Evolutionary conservation across 495 filamentous ascomycete species (phyloP).

Genomic region (Penicillium mononematosum): DNA sequence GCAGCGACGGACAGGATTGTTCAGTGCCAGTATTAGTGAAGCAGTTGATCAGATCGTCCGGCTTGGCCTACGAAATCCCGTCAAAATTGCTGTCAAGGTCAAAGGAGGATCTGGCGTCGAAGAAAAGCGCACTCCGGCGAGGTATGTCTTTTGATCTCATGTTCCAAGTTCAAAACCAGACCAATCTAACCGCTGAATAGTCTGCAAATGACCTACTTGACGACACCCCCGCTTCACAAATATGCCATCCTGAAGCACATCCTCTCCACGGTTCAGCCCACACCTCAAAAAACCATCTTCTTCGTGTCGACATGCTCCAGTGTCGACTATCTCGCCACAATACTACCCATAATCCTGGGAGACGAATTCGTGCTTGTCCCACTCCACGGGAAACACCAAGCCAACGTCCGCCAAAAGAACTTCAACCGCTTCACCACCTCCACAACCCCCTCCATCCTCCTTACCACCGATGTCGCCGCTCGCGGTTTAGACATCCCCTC

Average conservation of each 20-base stretch:
- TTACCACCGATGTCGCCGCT: slow-evolving; percentile 84
- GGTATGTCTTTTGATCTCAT: slow-evolving; percentile 26
- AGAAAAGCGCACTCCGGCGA: slow-evolving; percentile 85
- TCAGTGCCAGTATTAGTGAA: slow-evolving; percentile 89
- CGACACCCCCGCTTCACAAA: slow-evolving; percentile 72
- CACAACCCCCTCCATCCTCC: slow-evolving; percentile 66
- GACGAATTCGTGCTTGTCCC: slow-evolving; percentile 65
- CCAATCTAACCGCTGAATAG: slow-evolving; percentile 29
- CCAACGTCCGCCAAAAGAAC: slow-evolving; percentile 76
- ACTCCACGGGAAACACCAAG: slow-evolving; percentile 84
- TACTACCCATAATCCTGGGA: slow-evolving; percentile 66
- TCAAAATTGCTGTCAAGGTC: slow-evolving; percentile 90
- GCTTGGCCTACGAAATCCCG: slow-evolving; percentile 88
- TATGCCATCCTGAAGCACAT: slow-evolving; percentile 69
- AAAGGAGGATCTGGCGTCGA: slow-evolving; percentile 70
- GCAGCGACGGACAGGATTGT: slow-evolving; percentile 88
- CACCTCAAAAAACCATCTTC: slow-evolving; percentile 80
- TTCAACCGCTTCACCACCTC: slow-evolving; percentile 73
- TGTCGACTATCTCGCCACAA: slow-evolving; percentile 86
- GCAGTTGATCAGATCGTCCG: slow-evolving; percentile 89
- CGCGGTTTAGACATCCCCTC: slow-evolving; percentile 91
- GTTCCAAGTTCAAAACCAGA: not conserved
- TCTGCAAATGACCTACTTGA: slow-evolving; percentile 87
- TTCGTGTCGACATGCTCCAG: slow-evolving; percentile 92
- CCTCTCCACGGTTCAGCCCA: slow-evolving; percentile 63